Evolutionary conservation across 2,329 filamentous ascomycete genomes (phyloP).

Genomic region (Onygenales sp.): DNA sequence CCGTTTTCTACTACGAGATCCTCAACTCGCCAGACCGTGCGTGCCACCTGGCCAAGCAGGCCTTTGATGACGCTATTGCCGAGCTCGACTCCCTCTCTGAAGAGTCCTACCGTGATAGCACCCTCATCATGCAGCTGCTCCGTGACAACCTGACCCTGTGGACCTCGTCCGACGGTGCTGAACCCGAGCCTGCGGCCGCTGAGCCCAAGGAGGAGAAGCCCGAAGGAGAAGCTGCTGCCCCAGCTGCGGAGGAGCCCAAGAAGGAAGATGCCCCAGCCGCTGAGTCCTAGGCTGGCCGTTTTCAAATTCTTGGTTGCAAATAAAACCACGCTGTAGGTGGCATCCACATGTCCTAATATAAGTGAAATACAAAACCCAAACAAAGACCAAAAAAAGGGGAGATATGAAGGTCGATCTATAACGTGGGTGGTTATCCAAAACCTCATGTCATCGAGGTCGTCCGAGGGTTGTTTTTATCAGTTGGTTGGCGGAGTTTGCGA

Average conservation of each 20-base stretch:
- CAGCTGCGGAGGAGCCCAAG: constrained; percentile 6
- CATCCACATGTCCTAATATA: constrained; percentile 10
- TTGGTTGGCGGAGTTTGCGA: constrained; percentile 35
- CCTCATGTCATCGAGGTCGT: constrained; percentile 25
- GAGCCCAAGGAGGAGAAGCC: constrained; percentile 55
- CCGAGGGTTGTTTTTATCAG: constrained; percentile 22
- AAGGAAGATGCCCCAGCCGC: constrained; percentile 17
- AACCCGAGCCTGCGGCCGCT: constrained; percentile 48
- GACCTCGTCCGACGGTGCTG: constrained; percentile 86
- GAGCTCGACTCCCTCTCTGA: constrained; percentile 96
- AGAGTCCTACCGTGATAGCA: constrained; percentile 98
- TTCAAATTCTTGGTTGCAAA: constrained; percentile 17
- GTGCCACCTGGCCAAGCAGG: constrained; percentile 98
- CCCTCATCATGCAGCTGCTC: constrained; percentile 97
- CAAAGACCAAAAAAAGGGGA: neutral
- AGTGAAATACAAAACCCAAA: neutral
- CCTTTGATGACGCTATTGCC: constrained; percentile 96
- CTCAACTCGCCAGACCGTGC: constrained; percentile 95
- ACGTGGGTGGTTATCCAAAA: constrained; percentile 27
- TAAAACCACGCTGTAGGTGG: constrained; percentile 17
- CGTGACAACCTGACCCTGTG: constrained; percentile 97
- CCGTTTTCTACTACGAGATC: constrained; percentile 99
- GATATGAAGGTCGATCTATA: constrained; percentile 24
- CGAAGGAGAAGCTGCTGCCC: constrained; percentile 29
- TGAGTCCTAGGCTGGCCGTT: constrained; percentile 22